Evolutionary conservation across 2,329 filamentous ascomycete genomes (phyloP), one percentile per base, ranked within the genome.

Genomic region (Aschersonia sp.): DNA sequence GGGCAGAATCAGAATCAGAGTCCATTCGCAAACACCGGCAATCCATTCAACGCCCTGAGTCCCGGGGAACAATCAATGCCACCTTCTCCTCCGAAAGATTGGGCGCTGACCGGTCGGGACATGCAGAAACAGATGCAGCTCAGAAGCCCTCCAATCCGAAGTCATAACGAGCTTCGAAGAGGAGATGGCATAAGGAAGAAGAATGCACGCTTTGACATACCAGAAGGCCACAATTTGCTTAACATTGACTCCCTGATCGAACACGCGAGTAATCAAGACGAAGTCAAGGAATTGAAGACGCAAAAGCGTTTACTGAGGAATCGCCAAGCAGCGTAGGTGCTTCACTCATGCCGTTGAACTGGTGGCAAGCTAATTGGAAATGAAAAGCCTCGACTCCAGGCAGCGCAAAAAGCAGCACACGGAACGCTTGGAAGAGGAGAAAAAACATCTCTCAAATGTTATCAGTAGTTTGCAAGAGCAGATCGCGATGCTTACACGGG

Each of bases 391-490:
- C 58, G 90, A 97, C 69, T 97, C 92, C 43, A 81, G 92, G 55
- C 90, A 97, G 67, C 83, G 92, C 58, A 98, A 97, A 76, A 97
- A 97, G 78, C 85, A 87, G 68, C 90, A 97, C 69, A 97, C 92
- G 35, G 92, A 97, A 69, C 83, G 92, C 57, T 79, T 97, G 43
- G 92, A 97, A 66, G 85, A 92, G 64, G 90, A 97, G 71, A 96
- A 97, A 76, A 96, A 96, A 73, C 79, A 85, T 50, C 94, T 80
- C 70, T 85, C 83, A 48, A 76, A 78, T 56, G 70, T 85, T 61
- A 85, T 96, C 61, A 77, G 70, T 55, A 76, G 83, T 48, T 74
- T 96, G 60, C 86, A 96, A 61, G 84, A 92, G 22, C 22, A 22
- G 22, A 22, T 22, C 50, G 81, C 87, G 55, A 70, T 94, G 54